Evolutionary conservation across 2,329 filamentous ascomycete genomes (phyloP).

Genomic region (Ascochyta lentis): DNA sequence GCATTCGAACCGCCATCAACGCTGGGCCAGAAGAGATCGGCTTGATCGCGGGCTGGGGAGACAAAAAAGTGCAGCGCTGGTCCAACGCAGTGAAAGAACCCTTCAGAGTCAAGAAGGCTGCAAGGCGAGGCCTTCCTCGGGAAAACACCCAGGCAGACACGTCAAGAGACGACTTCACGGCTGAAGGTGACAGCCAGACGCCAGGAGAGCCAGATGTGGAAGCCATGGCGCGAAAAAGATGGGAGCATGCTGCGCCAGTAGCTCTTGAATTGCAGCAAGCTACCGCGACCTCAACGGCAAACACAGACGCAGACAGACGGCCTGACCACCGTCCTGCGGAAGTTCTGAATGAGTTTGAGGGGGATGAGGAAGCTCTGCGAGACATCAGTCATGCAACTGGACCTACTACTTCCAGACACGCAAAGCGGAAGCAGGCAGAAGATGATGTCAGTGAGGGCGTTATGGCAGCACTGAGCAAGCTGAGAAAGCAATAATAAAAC

Average conservation of each 20-base stretch:
- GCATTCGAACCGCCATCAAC: conserved; percentile 83
- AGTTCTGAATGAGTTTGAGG: conserved; percentile 34
- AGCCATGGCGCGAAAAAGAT: conserved; percentile 35
- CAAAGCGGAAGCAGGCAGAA: conserved; percentile 49
- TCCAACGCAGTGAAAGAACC: conserved; percentile 81
- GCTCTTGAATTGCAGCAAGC: conserved; percentile 31
- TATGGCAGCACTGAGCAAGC: conserved; percentile 63
- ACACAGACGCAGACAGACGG: conserved; percentile 47
- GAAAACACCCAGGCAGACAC: conserved; percentile 37
- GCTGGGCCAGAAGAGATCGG: conserved; percentile 85
- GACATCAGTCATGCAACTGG: conserved; percentile 32
- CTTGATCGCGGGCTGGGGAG: conserved; percentile 89
- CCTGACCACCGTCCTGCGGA: conserved; percentile 46
- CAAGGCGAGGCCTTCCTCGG: conserved; percentile 58
- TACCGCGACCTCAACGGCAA: conserved; percentile 22
- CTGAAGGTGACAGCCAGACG: conserved; percentile 29
- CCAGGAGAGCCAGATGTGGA: conserved; percentile 22
- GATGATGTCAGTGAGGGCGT: conserved; percentile 64
- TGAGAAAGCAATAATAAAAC: conserved; percentile 50
- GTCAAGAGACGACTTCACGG: conserved; percentile 35
- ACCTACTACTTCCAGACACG: conserved; percentile 17
- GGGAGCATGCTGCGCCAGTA: conserved; percentile 42
- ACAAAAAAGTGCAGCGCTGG: conserved; percentile 93
- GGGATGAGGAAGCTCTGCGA: conserved; percentile 57
- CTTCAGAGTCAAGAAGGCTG: conserved; percentile 76